Evolutionary conservation across 2,329 filamentous ascomycete species (phyloP).

Genomic region (Ascomycota sp.): DNA sequence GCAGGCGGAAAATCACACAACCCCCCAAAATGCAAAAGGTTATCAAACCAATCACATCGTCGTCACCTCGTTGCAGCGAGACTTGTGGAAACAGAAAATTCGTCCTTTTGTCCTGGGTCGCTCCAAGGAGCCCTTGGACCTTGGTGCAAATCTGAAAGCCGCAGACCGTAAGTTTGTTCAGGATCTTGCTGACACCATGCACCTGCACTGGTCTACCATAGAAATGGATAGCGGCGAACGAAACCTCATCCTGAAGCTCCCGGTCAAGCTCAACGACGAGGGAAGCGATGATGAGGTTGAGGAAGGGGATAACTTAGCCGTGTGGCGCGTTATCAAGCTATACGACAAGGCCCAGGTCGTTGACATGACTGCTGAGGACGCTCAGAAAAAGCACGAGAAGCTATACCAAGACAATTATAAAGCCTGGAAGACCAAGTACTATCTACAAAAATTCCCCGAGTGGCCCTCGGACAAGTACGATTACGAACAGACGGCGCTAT

Average conservation of each 20-base stretch:
- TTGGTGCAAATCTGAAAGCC: slow-evolving; percentile 51
- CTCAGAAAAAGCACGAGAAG: slow-evolving; percentile 53
- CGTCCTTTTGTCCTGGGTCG: slow-evolving; percentile 63
- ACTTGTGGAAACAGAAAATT: slow-evolving; percentile 57
- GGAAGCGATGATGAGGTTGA: slow-evolving; percentile 22
- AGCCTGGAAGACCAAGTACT: slow-evolving; percentile 88
- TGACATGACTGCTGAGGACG: slow-evolving; percentile 58
- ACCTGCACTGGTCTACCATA: slow-evolving; percentile 33
- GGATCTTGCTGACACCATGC: slow-evolving; percentile 47
- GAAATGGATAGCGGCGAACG: slow-evolving; percentile 33
- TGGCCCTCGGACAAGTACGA: slow-evolving; percentile 64
- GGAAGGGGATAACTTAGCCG: slow-evolving; percentile 68
- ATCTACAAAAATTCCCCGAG: slow-evolving; percentile 63
- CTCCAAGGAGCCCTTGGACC: slow-evolving; percentile 40
- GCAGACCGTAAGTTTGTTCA: slow-evolving; percentile 85
- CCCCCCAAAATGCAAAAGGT: slow-evolving; percentile 34
- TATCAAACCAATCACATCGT: slow-evolving; percentile 37
- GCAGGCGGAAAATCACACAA: slow-evolving; percentile 40
- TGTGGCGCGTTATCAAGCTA: slow-evolving; percentile 64
- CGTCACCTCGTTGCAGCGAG: slow-evolving; percentile 59
- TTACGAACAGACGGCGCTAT: slow-evolving; percentile 53
- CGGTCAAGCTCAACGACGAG: slow-evolving; percentile 29
- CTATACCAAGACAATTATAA: slow-evolving; percentile 80
- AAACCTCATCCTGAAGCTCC: slow-evolving; percentile 27
- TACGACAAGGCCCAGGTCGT: slow-evolving; percentile 80